Evolutionary conservation across 805 yeast genomes (phyloP).

Genomic region (Ogataea nitratoaversa): DNA sequence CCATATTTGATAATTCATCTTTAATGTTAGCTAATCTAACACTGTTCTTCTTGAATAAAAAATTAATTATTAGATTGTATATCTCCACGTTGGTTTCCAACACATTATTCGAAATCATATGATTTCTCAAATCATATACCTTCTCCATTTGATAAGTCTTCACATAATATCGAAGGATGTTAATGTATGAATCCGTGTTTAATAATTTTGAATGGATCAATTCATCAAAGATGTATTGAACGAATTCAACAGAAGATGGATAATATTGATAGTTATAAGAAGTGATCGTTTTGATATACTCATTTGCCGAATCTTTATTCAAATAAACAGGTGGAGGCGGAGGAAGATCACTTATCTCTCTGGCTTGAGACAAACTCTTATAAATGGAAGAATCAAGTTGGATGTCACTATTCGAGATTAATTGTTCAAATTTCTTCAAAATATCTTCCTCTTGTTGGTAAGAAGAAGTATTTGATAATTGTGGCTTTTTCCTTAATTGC

Average conservation of each 20-base stretch:
- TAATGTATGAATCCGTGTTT: slow-evolving; percentile 6
- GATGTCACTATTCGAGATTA: too few relatives aligned
- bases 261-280: slow-evolving; percentile 7
- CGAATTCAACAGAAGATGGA: slow-evolving; percentile 3
- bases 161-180: slow-evolving; percentile 8
- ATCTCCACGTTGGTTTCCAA: slow-evolving; percentile 5
- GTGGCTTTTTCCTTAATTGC: too few relatives aligned
- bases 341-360: background rate
- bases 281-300: slow-evolving; percentile 6
- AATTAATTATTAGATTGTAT: slow-evolving; percentile 10
- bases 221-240: slow-evolving; percentile 10
- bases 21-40: slow-evolving; percentile 1
- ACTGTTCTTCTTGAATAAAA: slow-evolving; percentile 3
- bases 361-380: background rate
- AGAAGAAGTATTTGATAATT: too few relatives aligned
- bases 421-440: background rate
- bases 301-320: slow-evolving; percentile 2
- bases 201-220: slow-evolving; percentile 5
- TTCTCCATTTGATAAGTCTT: slow-evolving; percentile 7
- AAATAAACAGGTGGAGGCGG: slow-evolving; percentile 8
- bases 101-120: background rate
- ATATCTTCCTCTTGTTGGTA: background rate
- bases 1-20: slow-evolving; percentile 7
- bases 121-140: background rate
- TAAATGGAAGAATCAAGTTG: background rate